A percentile compares a stretch with the other conserved stretches of the same genome.
These are phyloP conservation scores for Nicotiana knightiana DNA, from an alignment of 257 asterid genomes.

Conservation along the genomic window DNA sequence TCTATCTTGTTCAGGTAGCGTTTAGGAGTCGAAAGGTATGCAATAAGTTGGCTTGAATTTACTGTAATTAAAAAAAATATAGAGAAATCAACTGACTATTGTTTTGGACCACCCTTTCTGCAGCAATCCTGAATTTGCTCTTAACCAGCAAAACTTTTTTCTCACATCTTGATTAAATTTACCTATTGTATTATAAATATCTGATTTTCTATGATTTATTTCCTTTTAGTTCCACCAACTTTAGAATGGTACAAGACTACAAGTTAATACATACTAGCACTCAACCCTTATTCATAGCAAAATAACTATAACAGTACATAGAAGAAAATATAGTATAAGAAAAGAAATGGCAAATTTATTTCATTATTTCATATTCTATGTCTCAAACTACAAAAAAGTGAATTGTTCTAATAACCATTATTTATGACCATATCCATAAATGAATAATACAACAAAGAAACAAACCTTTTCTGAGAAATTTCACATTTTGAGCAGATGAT, in stretches of 20 bases:
- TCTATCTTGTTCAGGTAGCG: too few relatives aligned
- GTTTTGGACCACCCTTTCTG: background rate
- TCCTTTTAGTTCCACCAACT: background rate
- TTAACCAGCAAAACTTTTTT: background rate
- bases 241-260: background rate
- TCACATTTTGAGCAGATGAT: background rate
- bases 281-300: background rate
- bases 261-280: background rate
- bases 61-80: too few relatives aligned
- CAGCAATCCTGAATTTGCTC: background rate
- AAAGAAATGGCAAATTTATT: constrained; percentile 5
- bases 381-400: constrained; percentile 7
- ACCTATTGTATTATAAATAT: background rate
- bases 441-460: constrained; percentile 5
- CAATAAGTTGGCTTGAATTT: too few relatives aligned
- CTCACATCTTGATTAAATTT: background rate
- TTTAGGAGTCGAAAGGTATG: too few relatives aligned
- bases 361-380: constrained; percentile 11
- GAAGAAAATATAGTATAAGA: background rate
- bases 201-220: background rate
- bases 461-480: constrained; percentile 16
- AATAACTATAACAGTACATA: background rate
- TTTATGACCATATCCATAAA: constrained; percentile 8
- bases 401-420: background rate
- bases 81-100: too few relatives aligned